Percentiles rank a stretch among this genome's conserved stretches.
phyloP scores from a whole-genome alignment of 139 green algal genomes.

The Limnomonas spitsbergensis region DNA sequence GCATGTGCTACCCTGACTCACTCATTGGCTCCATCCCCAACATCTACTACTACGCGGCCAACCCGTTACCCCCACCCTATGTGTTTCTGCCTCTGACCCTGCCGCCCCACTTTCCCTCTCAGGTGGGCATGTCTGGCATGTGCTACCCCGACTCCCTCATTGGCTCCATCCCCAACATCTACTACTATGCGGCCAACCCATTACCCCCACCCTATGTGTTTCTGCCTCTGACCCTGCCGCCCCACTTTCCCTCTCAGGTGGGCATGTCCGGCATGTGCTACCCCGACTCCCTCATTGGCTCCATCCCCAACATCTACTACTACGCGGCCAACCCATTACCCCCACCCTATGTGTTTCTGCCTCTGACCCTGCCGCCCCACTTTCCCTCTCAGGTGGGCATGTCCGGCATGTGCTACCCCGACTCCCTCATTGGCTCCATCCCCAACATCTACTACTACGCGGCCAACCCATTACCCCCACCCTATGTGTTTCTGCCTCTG shows the following conservation, averaged over 20 bases:
- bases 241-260: too few species aligned
- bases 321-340: constrained; percentile 99
- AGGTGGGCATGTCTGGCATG: constrained; percentile 93
- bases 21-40: constrained; percentile 97
- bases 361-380: too few species aligned
- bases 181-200: constrained; percentile 99
- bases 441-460: constrained; percentile 99
- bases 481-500: too few species aligned
- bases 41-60: constrained; percentile 99
- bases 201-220: too few species aligned
- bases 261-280: constrained; percentile 97
- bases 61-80: too few species aligned
- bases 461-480: too few species aligned
- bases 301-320: constrained; percentile 99
- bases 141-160: constrained; percentile 99
- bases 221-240: too few species aligned
- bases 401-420: constrained; percentile 91
- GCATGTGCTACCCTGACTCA: constrained; percentile 94
- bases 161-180: constrained; percentile 96
- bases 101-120: too few species aligned
- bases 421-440: constrained; percentile 90
- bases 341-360: too few species aligned
- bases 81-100: too few species aligned
- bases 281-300: constrained; percentile 94
- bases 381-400: too few species aligned